Base-by-base conservation (phyloP, 2,329 filamentous ascomycete species). In the Basipetospora chlamydospora region DNA sequence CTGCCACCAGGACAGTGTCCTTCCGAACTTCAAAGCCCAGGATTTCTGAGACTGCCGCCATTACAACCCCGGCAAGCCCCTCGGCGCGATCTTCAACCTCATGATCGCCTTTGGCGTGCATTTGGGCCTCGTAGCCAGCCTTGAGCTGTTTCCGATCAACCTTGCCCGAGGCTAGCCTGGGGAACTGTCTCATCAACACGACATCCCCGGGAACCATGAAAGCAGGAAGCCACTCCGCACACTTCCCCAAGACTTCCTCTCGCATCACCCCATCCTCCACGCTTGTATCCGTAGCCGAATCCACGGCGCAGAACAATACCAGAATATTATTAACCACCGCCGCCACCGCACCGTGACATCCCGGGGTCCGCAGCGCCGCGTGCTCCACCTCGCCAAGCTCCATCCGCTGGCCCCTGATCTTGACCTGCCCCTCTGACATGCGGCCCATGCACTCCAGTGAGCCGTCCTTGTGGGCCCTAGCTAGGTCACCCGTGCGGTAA, bases 401-500 rank as follows among this genome's bases (percentile, higher is more conserved):
- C 35, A 92, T 70, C 33, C 85, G 68, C 54, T 93, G 86, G 1
- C 86, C 86, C 37, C 85, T 71, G 6, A 94, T 64, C 55, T 94
- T 94, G 35, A 94, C 77, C 53, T 95, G 87, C 1, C 83, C 85
- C 34, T 74, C 73, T 2, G 72, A 70, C 10, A 94, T 77, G 9
- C 87, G 77, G 0, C 87, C 87, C 23, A 87, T 65, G 48, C 83
- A 92, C 52, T 93, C 81, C n/a, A 95, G 63, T 0, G 67, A 71
- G 1, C 85, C 83, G 41, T 80, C 66, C 0, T 63, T 46, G 2
- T 69, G 66, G 33, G 93, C 65, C 16, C 71, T 68, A 4, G 81
- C 87, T 49, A 80, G 84, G 55, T 95, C 87, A 1, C 86, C 86
- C 1, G 86, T 94, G 21, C 82, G 70, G 54, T 95, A 95, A 0